Evolutionary conservation across 306 rosid genomes (phyloP).

Genomic region (Medicago ruthenica): DNA sequence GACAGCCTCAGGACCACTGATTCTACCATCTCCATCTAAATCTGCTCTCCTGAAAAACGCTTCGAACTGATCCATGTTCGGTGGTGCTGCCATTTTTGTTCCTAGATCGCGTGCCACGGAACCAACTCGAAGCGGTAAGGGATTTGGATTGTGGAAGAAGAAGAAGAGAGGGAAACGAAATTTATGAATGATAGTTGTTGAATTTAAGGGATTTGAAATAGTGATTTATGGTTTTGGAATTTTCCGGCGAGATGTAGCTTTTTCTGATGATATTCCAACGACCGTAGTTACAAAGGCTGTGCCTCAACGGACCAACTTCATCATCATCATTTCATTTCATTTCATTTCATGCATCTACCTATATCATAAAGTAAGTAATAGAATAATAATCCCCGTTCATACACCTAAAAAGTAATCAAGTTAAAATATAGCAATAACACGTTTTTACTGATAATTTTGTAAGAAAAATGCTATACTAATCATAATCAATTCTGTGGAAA

Average conservation of each 20-base stretch:
- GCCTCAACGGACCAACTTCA: conserved; percentile 28
- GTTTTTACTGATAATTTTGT: too few relatives aligned
- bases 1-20: conserved; percentile 93
- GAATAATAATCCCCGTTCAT: neutral
- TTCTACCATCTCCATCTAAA: conserved; percentile 96
- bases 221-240: neutral
- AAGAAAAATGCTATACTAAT: too few relatives aligned
- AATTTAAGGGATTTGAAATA: conserved; percentile 29
- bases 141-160: conserved; percentile 41
- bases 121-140: conserved; percentile 40
- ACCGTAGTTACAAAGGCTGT: conserved; percentile 30
- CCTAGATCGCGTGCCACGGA: conserved; percentile 42
- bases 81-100: conserved; percentile 50
- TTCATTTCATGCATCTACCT: neutral
- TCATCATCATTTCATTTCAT: conserved; percentile 29
- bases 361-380: conserved; percentile 2
- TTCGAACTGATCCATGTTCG: conserved; percentile 85
- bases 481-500: too few relatives aligned
- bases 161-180: conserved; percentile 27
- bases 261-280: conserved; percentile 44
- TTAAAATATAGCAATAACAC: too few relatives aligned
- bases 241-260: conserved; percentile 45
- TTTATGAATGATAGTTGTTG: neutral
- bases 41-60: conserved; percentile 79
- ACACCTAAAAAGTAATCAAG: too few relatives aligned